Evolutionary conservation across 345 rosid genomes (phyloP).

Genomic region (Pistacia integerrima): DNA sequence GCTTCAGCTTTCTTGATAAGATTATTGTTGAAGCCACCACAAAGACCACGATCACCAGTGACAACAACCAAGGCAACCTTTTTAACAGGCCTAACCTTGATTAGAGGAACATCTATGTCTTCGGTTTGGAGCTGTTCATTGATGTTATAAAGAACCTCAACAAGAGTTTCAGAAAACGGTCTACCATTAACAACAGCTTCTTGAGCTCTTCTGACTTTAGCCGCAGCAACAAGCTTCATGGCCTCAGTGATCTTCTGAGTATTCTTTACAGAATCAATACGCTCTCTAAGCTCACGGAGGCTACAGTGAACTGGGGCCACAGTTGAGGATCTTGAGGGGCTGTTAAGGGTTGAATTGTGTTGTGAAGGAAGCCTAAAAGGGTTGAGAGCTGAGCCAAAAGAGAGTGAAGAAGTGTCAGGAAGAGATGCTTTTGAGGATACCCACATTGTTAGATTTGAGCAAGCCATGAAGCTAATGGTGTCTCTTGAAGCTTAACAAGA

Average conservation of each 20-base stretch:
- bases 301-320: slow-evolving; percentile 62
- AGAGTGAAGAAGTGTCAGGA: slow-evolving; percentile 71
- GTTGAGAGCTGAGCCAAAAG: slow-evolving; percentile 65
- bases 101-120: slow-evolving; percentile 80
- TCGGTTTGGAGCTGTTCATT: slow-evolving; percentile 90
- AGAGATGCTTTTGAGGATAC: slow-evolving; percentile 75
- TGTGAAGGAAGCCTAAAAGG: slow-evolving; percentile 59
- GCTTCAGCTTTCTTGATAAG: slow-evolving; percentile 79
- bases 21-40: slow-evolving; percentile 77
- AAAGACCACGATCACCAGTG: slow-evolving; percentile 90
- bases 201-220: slow-evolving; percentile 96
- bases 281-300: slow-evolving; percentile 78
- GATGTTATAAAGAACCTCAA: slow-evolving; percentile 92
- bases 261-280: slow-evolving; percentile 82
- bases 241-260: slow-evolving; percentile 99
- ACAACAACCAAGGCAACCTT: slow-evolving; percentile 91
- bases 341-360: slow-evolving; percentile 30
- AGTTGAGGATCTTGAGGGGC: slow-evolving; percentile 55
- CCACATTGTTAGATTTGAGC: slow-evolving; percentile 82
- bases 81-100: slow-evolving; percentile 87
- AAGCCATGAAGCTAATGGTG: slow-evolving; percentile 50
- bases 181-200: slow-evolving; percentile 91
- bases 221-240: slow-evolving; percentile 97
- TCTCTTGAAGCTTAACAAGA: slow-evolving; percentile 8
- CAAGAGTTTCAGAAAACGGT: slow-evolving; percentile 91